These are phyloP conservation scores for Chaetomiaceae sp. DNA, from an alignment of 2,329 filamentous ascomycete species.

Conservation along the genomic window DNA sequence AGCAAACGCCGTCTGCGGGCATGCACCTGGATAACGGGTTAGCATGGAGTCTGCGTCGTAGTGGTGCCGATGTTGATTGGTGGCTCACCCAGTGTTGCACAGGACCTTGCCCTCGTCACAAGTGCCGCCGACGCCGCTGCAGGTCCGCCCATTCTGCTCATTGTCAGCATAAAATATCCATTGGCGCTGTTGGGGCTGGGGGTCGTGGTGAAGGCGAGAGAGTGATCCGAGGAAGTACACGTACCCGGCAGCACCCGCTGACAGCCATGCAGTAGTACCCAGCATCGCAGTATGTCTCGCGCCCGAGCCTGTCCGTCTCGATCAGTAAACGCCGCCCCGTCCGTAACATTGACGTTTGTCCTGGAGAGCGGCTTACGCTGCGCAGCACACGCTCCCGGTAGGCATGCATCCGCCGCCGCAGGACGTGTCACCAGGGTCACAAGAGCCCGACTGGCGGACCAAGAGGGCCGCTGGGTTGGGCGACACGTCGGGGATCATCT, in stretches of 20 bases:
- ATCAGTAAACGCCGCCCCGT: background rate
- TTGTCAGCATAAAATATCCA: no score
- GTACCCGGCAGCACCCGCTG: slow-evolving; percentile 5
- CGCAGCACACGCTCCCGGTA: slow-evolving; percentile 1
- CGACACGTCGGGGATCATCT: background rate
- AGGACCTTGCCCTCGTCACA: slow-evolving; percentile 25
- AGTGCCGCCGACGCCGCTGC: slow-evolving; percentile 25
- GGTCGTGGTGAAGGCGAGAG: no score
- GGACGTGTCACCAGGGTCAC: background rate
- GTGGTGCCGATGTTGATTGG: background rate
- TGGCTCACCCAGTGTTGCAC: slow-evolving; percentile 25
- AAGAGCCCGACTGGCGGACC: slow-evolving; percentile 1
- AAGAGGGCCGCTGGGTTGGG: slow-evolving; percentile 7
- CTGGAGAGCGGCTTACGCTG: background rate
- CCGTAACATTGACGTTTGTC: background rate
- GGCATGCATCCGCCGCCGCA: slow-evolving; percentile 5
- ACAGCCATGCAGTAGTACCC: slow-evolving; percentile 8
- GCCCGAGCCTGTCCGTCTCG: background rate
- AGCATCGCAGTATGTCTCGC: background rate
- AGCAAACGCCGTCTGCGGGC: slow-evolving; percentile 32
- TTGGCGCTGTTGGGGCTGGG: no score
- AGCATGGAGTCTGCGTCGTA: background rate
- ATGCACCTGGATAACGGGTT: no score
- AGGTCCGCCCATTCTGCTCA: slow-evolving; percentile 28
- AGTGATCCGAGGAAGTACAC: background rate